These are phyloP conservation scores for Apiotrichum brassicae DNA, from an alignment of 1,284 basidiomycete species.

Conservation along the genomic window DNA sequence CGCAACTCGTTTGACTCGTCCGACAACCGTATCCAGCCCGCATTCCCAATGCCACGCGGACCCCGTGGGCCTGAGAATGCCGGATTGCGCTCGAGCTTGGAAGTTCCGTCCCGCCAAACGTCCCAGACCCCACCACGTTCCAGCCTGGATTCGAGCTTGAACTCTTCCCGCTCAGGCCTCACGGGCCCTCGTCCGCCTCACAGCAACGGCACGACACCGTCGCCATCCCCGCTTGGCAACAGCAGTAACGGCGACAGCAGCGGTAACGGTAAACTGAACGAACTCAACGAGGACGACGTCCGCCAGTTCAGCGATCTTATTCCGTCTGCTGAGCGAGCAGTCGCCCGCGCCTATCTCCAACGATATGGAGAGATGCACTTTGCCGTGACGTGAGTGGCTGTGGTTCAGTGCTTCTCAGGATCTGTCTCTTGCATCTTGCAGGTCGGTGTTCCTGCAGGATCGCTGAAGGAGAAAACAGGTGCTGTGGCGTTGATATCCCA, in stretches of 20 bases:
- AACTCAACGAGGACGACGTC: slow-evolving; percentile 43
- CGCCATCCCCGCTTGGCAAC: slow-evolving; percentile 6
- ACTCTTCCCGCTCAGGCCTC: neutral
- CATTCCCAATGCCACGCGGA: slow-evolving; percentile 3
- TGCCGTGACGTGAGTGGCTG: slow-evolving; percentile 56
- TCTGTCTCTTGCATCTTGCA: too few species aligned
- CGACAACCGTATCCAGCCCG: slow-evolving; percentile 1
- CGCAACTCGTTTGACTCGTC: slow-evolving; percentile 2
- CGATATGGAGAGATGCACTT: slow-evolving; percentile 66
- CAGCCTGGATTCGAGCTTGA: slow-evolving; percentile 2
- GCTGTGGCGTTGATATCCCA: neutral
- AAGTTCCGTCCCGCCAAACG: neutral
- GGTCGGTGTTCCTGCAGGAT: too few species aligned
- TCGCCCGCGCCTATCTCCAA: slow-evolving; percentile 66
- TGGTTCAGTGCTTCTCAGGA: too few species aligned
- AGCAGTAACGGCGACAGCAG: too few species aligned
- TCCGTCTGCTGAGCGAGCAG: slow-evolving; percentile 63
- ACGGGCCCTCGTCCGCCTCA: neutral
- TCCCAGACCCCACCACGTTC: slow-evolving; percentile 1
- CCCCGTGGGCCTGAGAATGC: slow-evolving; percentile 4
- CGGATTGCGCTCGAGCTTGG: slow-evolving; percentile 2
- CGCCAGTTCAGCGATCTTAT: slow-evolving; percentile 66
- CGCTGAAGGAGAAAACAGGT: too few species aligned
- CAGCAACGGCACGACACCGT: neutral
- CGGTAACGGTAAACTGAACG: too few species aligned